phyloP scores from a whole-genome alignment of 1,284 basidiomycete species.

The Ustanciosporium gigantosporum region DNA sequence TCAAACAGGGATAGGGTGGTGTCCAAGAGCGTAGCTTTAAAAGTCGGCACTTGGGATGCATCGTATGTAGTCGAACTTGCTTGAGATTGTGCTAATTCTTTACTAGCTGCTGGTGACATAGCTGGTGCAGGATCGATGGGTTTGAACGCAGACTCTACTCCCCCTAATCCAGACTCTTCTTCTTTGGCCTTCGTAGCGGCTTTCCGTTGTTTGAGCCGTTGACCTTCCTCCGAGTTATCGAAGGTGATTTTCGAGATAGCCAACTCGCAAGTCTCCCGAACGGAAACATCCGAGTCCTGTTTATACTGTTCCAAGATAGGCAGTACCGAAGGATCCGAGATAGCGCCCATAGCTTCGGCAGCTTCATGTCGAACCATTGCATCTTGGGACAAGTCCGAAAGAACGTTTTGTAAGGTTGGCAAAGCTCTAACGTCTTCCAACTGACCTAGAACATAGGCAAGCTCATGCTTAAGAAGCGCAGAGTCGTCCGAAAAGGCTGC shows the following conservation, averaged over 20 bases:
- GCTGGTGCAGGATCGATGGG: slow-evolving; percentile 94
- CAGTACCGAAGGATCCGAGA: slow-evolving; percentile 73
- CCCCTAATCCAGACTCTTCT: slow-evolving; percentile 14
- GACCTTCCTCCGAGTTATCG: slow-evolving; percentile 68
- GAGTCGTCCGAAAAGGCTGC: slow-evolving; percentile 85
- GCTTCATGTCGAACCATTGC: slow-evolving; percentile 99
- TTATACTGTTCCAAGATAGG: slow-evolving; percentile 76
- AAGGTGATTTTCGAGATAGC: slow-evolving; percentile 93
- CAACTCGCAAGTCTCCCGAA: slow-evolving; percentile 96
- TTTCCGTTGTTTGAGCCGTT: slow-evolving; percentile 52
- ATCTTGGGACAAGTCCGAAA: slow-evolving; percentile 75
- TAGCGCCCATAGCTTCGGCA: slow-evolving; percentile 96
- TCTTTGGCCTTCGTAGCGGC: slow-evolving; percentile 11
- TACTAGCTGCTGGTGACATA: slow-evolving; percentile 47
- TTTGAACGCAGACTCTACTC: slow-evolving; percentile 66
- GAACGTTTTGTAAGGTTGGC: slow-evolving; percentile 75
- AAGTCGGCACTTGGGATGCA: slow-evolving; percentile 64
- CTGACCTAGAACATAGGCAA: slow-evolving; percentile 96
- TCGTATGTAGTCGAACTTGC: slow-evolving; percentile 22
- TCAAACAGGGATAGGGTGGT: slow-evolving; percentile 78
- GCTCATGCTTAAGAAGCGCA: slow-evolving; percentile 91
- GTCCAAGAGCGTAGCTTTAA: slow-evolving; percentile 74
- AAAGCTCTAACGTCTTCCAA: slow-evolving; percentile 77
- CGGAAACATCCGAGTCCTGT: slow-evolving; percentile 74
- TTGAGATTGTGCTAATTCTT: slow-evolving; percentile 24